Evolutionary conservation across 257 asterid genomes (phyloP).

Genomic region (Ligustrum vulgare): DNA sequence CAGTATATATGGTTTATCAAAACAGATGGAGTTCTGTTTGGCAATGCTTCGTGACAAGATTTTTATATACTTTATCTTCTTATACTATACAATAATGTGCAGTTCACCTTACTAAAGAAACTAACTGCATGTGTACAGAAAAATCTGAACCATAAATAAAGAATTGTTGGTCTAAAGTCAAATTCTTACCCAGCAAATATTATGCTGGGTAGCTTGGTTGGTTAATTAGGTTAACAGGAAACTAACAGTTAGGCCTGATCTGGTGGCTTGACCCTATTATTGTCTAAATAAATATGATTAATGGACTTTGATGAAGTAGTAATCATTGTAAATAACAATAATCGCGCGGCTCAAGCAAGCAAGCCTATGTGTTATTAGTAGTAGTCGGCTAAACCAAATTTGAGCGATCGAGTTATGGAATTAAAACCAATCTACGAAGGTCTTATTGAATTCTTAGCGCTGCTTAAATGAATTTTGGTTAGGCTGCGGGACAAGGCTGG

Average conservation of each 20-base stretch:
- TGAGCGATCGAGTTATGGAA: constrained; percentile 5
- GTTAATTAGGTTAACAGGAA: constrained; percentile 50
- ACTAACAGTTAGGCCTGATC: constrained; percentile 19
- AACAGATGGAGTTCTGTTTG: too few species aligned
- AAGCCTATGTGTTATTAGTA: not conserved
- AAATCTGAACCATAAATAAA: not conserved
- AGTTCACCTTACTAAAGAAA: not conserved
- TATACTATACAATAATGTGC: not conserved
- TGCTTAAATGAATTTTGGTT: constrained; percentile 2
- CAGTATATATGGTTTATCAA: too few species aligned
- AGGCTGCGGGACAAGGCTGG: constrained; percentile 78
- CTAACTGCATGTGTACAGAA: not conserved
- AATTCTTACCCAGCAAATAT: constrained; percentile 9
- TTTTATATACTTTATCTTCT: too few species aligned
- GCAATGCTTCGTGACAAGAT: too few species aligned
- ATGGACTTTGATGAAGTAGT: not conserved
- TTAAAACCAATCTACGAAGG: too few species aligned
- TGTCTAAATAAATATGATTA: not conserved
- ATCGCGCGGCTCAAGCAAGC: not conserved
- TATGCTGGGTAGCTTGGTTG: constrained; percentile 33
- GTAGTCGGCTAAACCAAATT: not conserved
- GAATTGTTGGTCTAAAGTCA: constrained; percentile 16
- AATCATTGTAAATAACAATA: constrained; percentile 12
- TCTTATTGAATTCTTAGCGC: too few species aligned
- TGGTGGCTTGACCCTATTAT: constrained; percentile 19